Evolutionary conservation across 75 land plant species (phyloP).

Genomic region (Selaginella tamariscina): DNA sequence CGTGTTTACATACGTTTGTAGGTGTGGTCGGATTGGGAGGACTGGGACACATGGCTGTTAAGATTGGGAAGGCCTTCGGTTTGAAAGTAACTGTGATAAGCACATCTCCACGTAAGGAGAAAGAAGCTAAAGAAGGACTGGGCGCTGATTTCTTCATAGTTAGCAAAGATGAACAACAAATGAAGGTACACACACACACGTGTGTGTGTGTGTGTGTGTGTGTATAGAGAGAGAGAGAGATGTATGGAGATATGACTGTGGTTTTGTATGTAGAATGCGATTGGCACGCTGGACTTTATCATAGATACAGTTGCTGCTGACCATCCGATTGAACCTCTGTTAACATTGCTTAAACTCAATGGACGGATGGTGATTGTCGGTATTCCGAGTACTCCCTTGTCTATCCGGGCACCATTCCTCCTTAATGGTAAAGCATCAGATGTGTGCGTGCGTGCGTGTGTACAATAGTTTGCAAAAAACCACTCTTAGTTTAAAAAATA

Average conservation of each 20-base stretch:
- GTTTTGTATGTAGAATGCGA: background rate
- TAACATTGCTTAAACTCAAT: background rate
- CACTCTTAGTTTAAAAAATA: no score
- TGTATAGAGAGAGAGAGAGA: no score
- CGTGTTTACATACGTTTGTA: no score
- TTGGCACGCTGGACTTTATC: background rate
- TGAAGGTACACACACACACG: no score
- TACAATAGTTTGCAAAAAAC: no score
- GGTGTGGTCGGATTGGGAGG: slow-evolving; percentile 65
- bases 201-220: no score
- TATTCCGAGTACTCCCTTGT: background rate
- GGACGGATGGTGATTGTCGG: background rate
- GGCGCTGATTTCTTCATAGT: slow-evolving; percentile 59
- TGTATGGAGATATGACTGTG: background rate
- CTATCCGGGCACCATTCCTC: background rate
- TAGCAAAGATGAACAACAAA: slow-evolving; percentile 38
- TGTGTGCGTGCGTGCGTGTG: no score
- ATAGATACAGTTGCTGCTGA: background rate
- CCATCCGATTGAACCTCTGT: background rate
- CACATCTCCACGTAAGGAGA: slow-evolving; percentile 47
- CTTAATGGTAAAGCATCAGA: background rate
- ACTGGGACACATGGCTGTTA: slow-evolving; percentile 57
- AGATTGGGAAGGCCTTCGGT: slow-evolving; percentile 50
- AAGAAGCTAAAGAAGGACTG: slow-evolving; percentile 35
- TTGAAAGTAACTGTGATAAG: slow-evolving; percentile 55